Conservation (phyloP, 2,329 filamentous ascomycete genomes). For the Pseudogymnoascus sp. region DNA sequence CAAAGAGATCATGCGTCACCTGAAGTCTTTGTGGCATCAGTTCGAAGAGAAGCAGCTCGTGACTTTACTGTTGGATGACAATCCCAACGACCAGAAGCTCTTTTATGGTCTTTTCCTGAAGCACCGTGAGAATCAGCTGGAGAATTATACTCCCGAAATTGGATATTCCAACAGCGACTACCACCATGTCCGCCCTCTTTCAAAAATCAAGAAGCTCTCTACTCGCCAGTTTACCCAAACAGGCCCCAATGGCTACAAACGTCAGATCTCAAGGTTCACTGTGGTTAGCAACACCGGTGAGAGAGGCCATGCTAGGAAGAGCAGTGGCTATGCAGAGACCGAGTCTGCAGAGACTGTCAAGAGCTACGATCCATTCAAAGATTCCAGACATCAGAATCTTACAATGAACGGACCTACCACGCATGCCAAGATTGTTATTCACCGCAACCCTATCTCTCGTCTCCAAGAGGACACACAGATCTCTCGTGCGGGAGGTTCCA, state of each 20-base stretch:
- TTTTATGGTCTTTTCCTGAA: constrained; percentile 82
- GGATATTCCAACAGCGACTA: constrained; percentile 87
- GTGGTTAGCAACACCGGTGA: constrained; percentile 57
- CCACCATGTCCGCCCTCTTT: constrained; percentile 61
- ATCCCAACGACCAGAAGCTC: constrained; percentile 81
- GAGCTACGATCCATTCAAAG: constrained; percentile 80
- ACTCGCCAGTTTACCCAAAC: constrained; percentile 51
- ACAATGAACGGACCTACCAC: background rate
- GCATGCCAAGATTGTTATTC: constrained; percentile 25
- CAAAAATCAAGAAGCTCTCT: constrained; percentile 53
- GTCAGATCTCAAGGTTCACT: constrained; percentile 54
- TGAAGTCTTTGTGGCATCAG: constrained; percentile 87
- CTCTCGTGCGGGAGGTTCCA: constrained; percentile 11
- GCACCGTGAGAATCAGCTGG: constrained; percentile 75
- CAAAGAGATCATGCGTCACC: constrained; percentile 70
- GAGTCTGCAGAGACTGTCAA: constrained; percentile 39
- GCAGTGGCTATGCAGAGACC: constrained; percentile 27
- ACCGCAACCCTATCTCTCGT: constrained; percentile 14
- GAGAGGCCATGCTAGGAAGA: constrained; percentile 35
- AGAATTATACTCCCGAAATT: constrained; percentile 76
- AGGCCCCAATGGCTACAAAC: constrained; percentile 40
- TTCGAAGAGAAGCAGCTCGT: constrained; percentile 66
- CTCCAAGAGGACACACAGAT: background rate
- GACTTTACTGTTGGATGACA: constrained; percentile 55
- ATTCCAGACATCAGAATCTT: constrained; percentile 39